phyloP scores from a whole-genome alignment of 2,329 filamentous ascomycete genomes.

The Fusarium graminum region DNA sequence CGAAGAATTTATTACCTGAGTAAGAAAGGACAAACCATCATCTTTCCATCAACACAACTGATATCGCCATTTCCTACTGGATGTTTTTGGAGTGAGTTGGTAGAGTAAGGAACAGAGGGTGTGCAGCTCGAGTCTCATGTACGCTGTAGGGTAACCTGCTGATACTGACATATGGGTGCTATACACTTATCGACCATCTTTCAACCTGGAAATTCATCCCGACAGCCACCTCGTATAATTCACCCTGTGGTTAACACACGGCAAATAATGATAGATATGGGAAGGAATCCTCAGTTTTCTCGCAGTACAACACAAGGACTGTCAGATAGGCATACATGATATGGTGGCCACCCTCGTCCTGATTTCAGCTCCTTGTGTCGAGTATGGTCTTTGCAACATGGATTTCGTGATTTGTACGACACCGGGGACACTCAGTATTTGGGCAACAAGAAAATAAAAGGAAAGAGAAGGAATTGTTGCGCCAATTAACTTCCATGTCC shows the following conservation, averaged over 20 bases:
- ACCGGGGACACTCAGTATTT: slow-evolving; percentile 7
- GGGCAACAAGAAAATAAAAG: slow-evolving; percentile 3
- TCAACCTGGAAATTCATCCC: slow-evolving; percentile 7
- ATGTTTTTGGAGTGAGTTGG: not conserved
- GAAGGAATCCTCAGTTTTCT: not conserved
- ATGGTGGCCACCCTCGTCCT: slow-evolving; percentile 15
- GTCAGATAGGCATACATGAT: slow-evolving; percentile 16
- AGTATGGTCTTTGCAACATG: slow-evolving; percentile 1
- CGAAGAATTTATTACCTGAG: not conserved
- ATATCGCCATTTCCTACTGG: no score
- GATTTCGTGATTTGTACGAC: not conserved
- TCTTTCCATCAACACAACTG: not conserved
- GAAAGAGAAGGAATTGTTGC: not conserved
- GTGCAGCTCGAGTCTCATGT: not conserved
- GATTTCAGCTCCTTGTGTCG: slow-evolving; percentile 10
- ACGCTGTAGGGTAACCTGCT: not conserved
- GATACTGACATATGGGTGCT: not conserved
- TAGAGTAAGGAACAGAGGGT: no score
- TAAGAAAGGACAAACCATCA: not conserved
- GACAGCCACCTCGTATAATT: not conserved
- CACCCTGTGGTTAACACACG: not conserved
- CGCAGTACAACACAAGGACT: slow-evolving; percentile 14
- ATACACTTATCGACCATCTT: not conserved
- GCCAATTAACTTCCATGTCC: not conserved
- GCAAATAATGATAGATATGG: not conserved